These are phyloP conservation scores for Tricholoma hemisulphureum DNA, from an alignment of 768 basidiomycete species.

Conservation along the genomic window DNA sequence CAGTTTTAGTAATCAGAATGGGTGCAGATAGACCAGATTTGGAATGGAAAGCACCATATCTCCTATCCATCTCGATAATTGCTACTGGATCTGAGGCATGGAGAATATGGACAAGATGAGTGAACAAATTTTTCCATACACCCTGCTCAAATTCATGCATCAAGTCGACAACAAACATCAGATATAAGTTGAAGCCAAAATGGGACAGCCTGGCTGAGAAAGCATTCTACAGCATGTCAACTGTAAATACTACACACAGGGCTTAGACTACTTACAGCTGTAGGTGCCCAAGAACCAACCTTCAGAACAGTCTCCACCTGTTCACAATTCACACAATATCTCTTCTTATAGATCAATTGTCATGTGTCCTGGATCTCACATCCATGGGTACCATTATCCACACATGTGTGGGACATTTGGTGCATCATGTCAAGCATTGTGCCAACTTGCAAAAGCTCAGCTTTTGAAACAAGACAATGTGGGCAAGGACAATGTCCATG, in stretches of 20 bases:
- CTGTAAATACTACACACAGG: too few species aligned
- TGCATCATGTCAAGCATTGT: constrained; percentile 5
- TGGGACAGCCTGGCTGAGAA: not conserved
- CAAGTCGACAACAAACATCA: constrained; percentile 31
- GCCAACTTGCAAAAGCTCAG: not conserved
- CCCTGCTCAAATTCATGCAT: constrained; percentile 41
- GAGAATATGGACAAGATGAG: constrained; percentile 34
- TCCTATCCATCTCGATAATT: constrained; percentile 21
- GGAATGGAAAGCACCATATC: constrained; percentile 16
- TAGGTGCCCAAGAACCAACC: constrained; percentile 10
- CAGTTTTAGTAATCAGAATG: not conserved
- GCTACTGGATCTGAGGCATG: constrained; percentile 12
- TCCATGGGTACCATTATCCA: not conserved
- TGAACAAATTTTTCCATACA: constrained; percentile 35
- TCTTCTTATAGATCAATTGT: constrained; percentile 1
- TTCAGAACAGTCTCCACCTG: constrained; percentile 7
- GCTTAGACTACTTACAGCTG: constrained; percentile 11
- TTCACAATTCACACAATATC: not conserved
- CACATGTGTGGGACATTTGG: not conserved
- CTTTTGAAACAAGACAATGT: not conserved
- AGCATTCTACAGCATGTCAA: not conserved
- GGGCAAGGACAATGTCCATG: not conserved
- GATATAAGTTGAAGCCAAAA: constrained; percentile 23
- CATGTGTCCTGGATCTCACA: not conserved
- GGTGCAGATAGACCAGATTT: too few species aligned